Base-by-base conservation (phyloP, 2,329 filamentous ascomycete species). In the Achaetomium macrosporum region DNA sequence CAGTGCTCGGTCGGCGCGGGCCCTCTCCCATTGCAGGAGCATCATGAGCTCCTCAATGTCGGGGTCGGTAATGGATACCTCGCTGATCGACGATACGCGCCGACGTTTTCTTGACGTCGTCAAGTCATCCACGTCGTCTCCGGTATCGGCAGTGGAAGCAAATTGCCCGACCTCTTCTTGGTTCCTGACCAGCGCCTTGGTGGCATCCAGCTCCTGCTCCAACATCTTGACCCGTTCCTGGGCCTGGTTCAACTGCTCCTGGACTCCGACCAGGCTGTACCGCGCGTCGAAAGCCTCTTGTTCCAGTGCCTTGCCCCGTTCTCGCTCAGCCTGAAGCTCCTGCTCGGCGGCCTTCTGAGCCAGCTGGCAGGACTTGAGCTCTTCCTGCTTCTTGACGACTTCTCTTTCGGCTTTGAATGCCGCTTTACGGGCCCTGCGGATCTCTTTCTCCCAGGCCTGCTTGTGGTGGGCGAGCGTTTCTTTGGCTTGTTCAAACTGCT, bases 171-270 rank as follows among this genome's bases (percentile, higher is more conserved):
- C 78, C 17, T 68, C 66, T 65, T 89, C 85, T 63, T 90, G 85
- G 61, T 87, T 86, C 69, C 86, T 78, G 31, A 87, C 79, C 47
- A 83, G 82, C 2, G 80, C 83, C 70, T 86, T 88, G 64, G 88
- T 79, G 3, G 85, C 82, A 65, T 90, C 86, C 8, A 85, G 83
- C 68, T 91, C 87, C 64, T 87, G 81, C 64, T 90, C 85, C 15
- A 87, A 75, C 31, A 85, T 70, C 65, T 78, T 82, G 60, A 87
- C 74, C 43, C 76, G 78, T 58, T 85, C 82, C 44, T 79, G 73
- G 16, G 85, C 75, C 56, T 83, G 77, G 20, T 83, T 75, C 2
- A 90, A 73, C 65, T 88, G 82, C 63, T 88, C 83, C 58, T 87
- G 79, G 47, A 83, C 68, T 39, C 79, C 76, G 49, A 83, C 80